Evolutionary conservation across 345 rosid genomes (phyloP).

Genomic region (Brassica carinata): DNA sequence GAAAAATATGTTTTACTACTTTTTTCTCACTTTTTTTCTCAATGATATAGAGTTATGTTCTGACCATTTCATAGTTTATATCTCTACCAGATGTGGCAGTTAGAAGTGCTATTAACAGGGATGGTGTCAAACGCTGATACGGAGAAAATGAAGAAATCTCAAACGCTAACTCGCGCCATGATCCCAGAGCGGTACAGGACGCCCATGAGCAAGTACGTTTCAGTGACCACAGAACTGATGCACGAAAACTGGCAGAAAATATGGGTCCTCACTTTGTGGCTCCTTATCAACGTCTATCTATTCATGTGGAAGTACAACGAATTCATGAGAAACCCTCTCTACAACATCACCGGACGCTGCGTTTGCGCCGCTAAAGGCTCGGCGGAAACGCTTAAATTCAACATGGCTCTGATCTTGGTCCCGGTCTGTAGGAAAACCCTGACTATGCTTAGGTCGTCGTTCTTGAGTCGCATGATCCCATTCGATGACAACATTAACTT

Average conservation of each 20-base stretch:
- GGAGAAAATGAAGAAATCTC: slow-evolving; percentile 41
- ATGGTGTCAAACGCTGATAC: slow-evolving; percentile 61
- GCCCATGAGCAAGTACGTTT: slow-evolving; percentile 54
- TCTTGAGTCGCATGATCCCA: slow-evolving; percentile 58
- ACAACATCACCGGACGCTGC: slow-evolving; percentile 75
- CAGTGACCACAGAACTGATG: slow-evolving; percentile 47
- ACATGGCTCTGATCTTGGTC: slow-evolving; percentile 84
- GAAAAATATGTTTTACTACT: neutral
- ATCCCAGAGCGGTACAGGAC: slow-evolving; percentile 74
- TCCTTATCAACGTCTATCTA: slow-evolving; percentile 49
- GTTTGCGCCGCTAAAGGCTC: slow-evolving; percentile 82
- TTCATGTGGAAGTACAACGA: slow-evolving; percentile 61
- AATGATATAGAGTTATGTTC: neutral
- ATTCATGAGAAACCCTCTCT: slow-evolving; percentile 40
- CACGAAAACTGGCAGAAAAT: slow-evolving; percentile 69
- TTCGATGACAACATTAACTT: slow-evolving; percentile 94
- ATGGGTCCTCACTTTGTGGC: slow-evolving; percentile 62
- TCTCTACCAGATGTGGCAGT: slow-evolving; percentile 79
- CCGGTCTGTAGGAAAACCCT: slow-evolving; percentile 84
- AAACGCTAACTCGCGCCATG: slow-evolving; percentile 70
- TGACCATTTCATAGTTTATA: slow-evolving; percentile 9
- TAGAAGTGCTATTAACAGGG: slow-evolving; percentile 75
- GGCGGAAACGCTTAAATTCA: slow-evolving; percentile 84
- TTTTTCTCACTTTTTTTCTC: neutral
- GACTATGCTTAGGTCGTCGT: slow-evolving; percentile 67